These are phyloP conservation scores for Leccinum subspadiceum DNA, from an alignment of 1,284 basidiomycete species.

Conservation along the genomic window DNA sequence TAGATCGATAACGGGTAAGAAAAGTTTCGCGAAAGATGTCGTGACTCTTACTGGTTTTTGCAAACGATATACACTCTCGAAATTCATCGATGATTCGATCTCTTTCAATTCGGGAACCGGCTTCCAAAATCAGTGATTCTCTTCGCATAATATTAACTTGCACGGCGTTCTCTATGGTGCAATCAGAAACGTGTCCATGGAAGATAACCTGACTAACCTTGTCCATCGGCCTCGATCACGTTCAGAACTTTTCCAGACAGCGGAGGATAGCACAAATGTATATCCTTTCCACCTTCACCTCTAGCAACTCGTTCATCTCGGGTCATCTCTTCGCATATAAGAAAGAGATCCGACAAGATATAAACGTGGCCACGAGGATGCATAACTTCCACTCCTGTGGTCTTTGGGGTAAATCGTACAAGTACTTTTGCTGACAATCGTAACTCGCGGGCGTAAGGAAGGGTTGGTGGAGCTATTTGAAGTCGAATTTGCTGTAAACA, in stretches of 20 bases:
- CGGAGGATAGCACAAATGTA: slow-evolving; percentile 95
- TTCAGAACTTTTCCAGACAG: slow-evolving; percentile 91
- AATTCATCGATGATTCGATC: slow-evolving; percentile 76
- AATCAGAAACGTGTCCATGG: slow-evolving; percentile 13
- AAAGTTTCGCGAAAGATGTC: neutral
- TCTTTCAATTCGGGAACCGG: slow-evolving; percentile 61
- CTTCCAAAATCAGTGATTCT: slow-evolving; percentile 75
- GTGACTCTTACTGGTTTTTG: slow-evolving; percentile 58
- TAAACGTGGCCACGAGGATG: slow-evolving; percentile 84
- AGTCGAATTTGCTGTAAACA: slow-evolving; percentile 76
- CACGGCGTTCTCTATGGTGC: slow-evolving; percentile 60
- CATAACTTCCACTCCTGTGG: slow-evolving; percentile 71
- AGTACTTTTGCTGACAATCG: slow-evolving; percentile 74
- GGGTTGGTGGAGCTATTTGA: slow-evolving; percentile 81
- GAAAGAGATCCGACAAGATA: slow-evolving; percentile 89
- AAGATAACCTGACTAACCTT: slow-evolving; percentile 41
- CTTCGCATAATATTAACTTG: slow-evolving; percentile 87
- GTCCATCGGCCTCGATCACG: slow-evolving; percentile 60
- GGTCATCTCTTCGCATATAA: slow-evolving; percentile 83
- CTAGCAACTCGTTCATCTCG: slow-evolving; percentile 54
- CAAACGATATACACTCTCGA: slow-evolving; percentile 82
- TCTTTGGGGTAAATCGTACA: slow-evolving; percentile 77
- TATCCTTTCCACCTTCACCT: slow-evolving; percentile 67
- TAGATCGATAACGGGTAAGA: slow-evolving; percentile 24
- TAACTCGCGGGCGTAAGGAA: slow-evolving; percentile 81